Conservation (phyloP, 352 stramenopile species). For the Phytophthora boehmeriae region DNA sequence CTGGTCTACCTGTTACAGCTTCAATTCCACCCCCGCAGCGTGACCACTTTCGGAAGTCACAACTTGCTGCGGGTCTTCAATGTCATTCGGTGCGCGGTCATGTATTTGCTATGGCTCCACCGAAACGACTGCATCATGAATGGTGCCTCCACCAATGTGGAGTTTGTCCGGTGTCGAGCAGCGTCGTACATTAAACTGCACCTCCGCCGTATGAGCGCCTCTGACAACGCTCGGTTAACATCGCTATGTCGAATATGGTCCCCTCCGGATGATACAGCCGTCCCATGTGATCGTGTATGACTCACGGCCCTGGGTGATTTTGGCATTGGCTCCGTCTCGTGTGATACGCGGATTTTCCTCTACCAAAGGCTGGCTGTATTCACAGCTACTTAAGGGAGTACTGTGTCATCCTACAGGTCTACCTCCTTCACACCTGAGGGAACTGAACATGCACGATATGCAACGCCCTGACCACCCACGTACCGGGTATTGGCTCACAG, state of each 20-base stretch:
- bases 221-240: neutral
- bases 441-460: neutral
- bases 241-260: constrained; percentile 2
- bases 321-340: too few relatives aligned
- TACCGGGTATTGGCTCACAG: too few relatives aligned
- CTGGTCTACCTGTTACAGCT: constrained; percentile 10
- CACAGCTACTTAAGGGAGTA: neutral
- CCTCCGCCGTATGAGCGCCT: neutral
- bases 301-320: too few relatives aligned
- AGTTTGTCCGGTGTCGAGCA: constrained; percentile 3
- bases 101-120: constrained; percentile 22
- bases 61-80: constrained; percentile 29
- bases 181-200: constrained; percentile 7
- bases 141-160: neutral
- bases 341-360: neutral
- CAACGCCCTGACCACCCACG: neutral
- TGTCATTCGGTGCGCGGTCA: constrained; percentile 13
- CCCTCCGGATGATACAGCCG: neutral
- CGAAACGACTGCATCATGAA: constrained; percentile 14
- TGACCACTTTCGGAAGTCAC: neutral
- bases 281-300: neutral
- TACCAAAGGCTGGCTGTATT: neutral
- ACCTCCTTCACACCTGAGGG: neutral
- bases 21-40: too few relatives aligned
- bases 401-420: neutral